Evolutionary conservation across 805 yeast species (phyloP), one percentile per base, ranked within the genome.

Genomic region (Saccharomycopsis oosterbeekiorum): DNA sequence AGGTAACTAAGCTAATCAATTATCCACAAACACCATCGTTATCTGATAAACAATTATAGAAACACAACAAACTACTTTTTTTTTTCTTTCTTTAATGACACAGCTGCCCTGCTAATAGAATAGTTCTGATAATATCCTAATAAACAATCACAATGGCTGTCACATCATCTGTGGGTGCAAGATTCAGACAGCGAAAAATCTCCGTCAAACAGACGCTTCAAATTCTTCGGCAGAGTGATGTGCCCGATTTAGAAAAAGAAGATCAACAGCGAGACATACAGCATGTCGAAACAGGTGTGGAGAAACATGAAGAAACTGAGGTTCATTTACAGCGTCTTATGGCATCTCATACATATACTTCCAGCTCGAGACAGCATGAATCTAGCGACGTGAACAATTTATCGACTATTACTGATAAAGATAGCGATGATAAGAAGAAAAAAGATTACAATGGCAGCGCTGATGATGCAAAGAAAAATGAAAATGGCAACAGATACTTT

Each of bases 271-370:
- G 98, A 53, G 97, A 93, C 65, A 74, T 89, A 37, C 90, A 89
- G 68, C 89, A 90, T 64, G 82, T 94, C 54, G 99, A 94, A 69
- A 93, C 98, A 6, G 99, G 99, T 74, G 99, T 94, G 51, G 99
- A 94, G 70, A 94, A 94, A 71, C 90, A 88, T 67, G 99, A 94
- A 73, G 99, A 94, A 73, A 96, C 90, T 68, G 99, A 94, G 73
- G 94, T 89, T 51, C 99, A 94, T 81, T 78, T 94, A 65, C 96
- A 93, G 71, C 89, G 87, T 65, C 97, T 92, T 57, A 86, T 94
- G 73, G 93, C 93, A 14, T 83, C 90, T 1, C 86, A 84, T 59
- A 83, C 84, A 37, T 84, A 85, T 1, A 80, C 88, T 19, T 75
- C 53, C 26, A 2, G 17, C 8, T 12, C 15, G 12, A 26, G 19